Evolutionary conservation across 495 filamentous ascomycete genomes (phyloP).

Genomic region (Aspergillus saccharolyticus): DNA sequence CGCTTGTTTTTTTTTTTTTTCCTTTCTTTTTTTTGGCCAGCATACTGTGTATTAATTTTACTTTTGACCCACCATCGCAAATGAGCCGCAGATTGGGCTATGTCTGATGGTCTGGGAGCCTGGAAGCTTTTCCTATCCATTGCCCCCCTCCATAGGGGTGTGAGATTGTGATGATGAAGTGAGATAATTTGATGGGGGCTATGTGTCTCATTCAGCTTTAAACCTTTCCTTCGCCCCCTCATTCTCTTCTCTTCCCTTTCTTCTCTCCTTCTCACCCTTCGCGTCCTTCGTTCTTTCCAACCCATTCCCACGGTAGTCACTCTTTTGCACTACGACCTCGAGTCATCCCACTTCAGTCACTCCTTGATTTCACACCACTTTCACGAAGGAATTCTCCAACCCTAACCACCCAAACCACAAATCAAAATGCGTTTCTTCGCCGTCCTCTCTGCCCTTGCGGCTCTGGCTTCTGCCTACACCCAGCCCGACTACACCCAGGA

Average conservation of each 20-base stretch:
- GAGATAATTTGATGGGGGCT: background rate
- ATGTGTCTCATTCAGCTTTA: constrained; percentile 3
- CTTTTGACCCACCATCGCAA: constrained; percentile 1
- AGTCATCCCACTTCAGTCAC: constrained; percentile 20
- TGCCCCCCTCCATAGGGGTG: constrained; percentile 10
- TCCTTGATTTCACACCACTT: constrained; percentile 21
- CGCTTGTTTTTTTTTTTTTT: too few species aligned
- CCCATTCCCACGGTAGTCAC: constrained; percentile 22
- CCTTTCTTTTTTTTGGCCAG: too few species aligned
- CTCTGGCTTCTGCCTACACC: constrained; percentile 50
- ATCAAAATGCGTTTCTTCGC: constrained; percentile 52
- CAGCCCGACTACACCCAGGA: constrained; percentile 41
- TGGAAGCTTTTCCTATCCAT: background rate
- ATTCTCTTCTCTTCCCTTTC: constrained; percentile 16
- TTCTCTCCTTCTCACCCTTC: constrained; percentile 12
- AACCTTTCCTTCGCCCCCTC: background rate
- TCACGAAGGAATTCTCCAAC: background rate
- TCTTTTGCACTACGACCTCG: constrained; percentile 20
- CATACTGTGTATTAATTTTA: constrained; percentile 6
- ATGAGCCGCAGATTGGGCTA: constrained; percentile 16
- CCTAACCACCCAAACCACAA: constrained; percentile 12
- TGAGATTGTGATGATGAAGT: background rate
- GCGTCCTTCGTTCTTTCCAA: constrained; percentile 11
- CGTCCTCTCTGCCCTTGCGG: constrained; percentile 44
- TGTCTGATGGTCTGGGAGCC: constrained; percentile 1